These are phyloP conservation scores for Hyphopichia homilentoma DNA, from an alignment of 805 yeast species.

Conservation along the genomic window DNA sequence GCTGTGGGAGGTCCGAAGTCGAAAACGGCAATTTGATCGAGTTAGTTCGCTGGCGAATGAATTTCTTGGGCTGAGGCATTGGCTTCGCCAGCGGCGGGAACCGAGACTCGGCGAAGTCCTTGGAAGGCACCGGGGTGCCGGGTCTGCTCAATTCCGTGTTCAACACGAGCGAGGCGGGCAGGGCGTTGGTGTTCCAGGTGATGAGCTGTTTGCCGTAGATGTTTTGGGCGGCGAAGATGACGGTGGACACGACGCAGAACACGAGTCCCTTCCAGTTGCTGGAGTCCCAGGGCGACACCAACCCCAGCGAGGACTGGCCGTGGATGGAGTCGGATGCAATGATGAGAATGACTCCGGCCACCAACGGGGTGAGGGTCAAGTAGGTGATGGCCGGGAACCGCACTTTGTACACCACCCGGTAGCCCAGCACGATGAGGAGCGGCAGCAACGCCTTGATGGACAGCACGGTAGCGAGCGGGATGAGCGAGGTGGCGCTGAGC, in stretches of 20 bases:
- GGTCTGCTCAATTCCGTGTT: conserved; percentile 18
- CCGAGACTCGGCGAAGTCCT: not conserved
- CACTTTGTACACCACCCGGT: conserved; percentile 49
- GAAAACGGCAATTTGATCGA: conserved; percentile 28
- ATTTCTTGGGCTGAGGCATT: conserved; percentile 4
- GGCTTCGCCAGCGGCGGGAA: not conserved
- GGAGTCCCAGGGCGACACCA: conserved; percentile 14
- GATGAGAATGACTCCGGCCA: conserved; percentile 50
- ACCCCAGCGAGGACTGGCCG: conserved; percentile 1
- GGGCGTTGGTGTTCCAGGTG: conserved; percentile 42
- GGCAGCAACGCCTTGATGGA: conserved; percentile 70
- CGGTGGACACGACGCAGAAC: conserved; percentile 63
- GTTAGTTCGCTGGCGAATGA: conserved; percentile 17
- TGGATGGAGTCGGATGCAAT: conserved; percentile 29
- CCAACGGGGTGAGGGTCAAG: conserved; percentile 47
- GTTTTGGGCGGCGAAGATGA: conserved; percentile 80
- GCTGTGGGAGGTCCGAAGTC: conserved; percentile 27
- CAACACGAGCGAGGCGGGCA: conserved; percentile 25
- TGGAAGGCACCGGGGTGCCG: conserved; percentile 9
- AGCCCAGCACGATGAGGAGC: conserved; percentile 53
- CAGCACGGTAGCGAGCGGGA: conserved; percentile 67
- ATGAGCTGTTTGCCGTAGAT: conserved; percentile 82
- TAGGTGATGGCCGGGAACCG: conserved; percentile 48
- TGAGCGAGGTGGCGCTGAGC: conserved; percentile 60
- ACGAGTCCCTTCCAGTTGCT: conserved; percentile 56